These are phyloP conservation scores for Oxyria digyna DNA, from an alignment of 148 eudicot species.

Conservation along the genomic window DNA sequence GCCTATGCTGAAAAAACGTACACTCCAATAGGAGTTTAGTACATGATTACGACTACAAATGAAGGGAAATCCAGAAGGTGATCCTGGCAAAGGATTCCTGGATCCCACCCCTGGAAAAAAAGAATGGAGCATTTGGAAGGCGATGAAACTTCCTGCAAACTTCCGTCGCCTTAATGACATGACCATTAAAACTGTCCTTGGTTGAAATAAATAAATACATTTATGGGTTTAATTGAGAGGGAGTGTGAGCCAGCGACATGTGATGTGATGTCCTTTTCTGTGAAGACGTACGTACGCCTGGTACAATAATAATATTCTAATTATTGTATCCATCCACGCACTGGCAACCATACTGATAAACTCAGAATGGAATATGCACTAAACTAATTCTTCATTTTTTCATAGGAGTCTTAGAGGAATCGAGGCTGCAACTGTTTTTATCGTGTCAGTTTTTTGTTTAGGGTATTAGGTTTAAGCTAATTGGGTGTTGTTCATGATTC, in stretches of 20 bases:
- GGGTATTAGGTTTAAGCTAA: background rate
- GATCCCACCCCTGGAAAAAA: background rate
- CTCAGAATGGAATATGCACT: background rate
- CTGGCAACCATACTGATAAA: background rate
- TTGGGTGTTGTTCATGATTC: background rate
- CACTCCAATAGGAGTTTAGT: background rate
- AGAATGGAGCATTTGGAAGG: background rate
- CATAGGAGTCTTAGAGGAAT: too few relatives aligned
- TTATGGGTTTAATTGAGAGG: background rate
- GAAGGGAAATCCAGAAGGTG: background rate
- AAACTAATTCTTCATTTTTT: background rate
- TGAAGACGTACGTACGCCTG: background rate
- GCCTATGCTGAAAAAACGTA: background rate
- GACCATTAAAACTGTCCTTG: background rate
- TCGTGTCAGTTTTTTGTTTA: background rate
- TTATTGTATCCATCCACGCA: background rate
- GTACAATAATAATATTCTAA: background rate
- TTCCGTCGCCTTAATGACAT: background rate
- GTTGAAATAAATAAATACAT: background rate
- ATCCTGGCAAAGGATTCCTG: background rate
- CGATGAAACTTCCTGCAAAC: background rate
- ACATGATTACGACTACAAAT: background rate
- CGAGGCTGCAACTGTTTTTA: too few relatives aligned
- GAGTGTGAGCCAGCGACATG: background rate
- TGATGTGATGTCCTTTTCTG: conserved; percentile 4